Base-by-base conservation (phyloP, 331 rosid genomes). In the Pyrus hybrid region DNA sequence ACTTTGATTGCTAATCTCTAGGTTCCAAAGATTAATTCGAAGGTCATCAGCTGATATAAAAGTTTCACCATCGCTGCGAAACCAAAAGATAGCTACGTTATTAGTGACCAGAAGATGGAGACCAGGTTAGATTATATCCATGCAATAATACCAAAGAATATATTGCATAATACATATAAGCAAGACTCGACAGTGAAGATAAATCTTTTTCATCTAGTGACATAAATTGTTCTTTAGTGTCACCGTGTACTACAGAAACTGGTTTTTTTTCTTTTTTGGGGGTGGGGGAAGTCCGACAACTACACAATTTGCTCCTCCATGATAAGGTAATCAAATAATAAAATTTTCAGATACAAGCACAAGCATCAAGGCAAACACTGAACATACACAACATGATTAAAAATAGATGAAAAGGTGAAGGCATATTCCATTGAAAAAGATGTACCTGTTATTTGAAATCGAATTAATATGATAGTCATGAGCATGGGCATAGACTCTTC, bases 381-480 rank as follows among this genome's bases (percentile, higher is more conserved):
- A 28, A 51, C 4, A 20, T 18, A 70, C 41, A 47, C 25, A 14
- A 45, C 58, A 64, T n/a, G 51, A 8, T 32, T 54, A 32, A 71
- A 54, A 23, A 35, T 65, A 76, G 47, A 41, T 41, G 2, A 41
- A 41, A 41, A 3, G 47, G 47, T 41, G 5, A 41, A 41, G 14
- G 14, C 47, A 41, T 41, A 41, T 41, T 41, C 14, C 47, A 51
- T 56, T 25, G 29, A 74, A 32, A 32, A 37, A 72, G 33, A 43
- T 13, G 74, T 77, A 87, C 95, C 96, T 90, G 84, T 90, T 90
- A 82, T 83, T 87, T 51, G 96, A 90, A 72, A 90, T 87, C 25
- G 96, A 90, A 80, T 90, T 87, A 68, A 90, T 90, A 76, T 90
- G 95, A 84, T 90, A 90, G 77, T 90, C 95, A 79, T 90, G 95